Evolutionary conservation across 2,329 filamentous ascomycete genomes (phyloP).

Genomic region (Colletotrichum siamense): DNA sequence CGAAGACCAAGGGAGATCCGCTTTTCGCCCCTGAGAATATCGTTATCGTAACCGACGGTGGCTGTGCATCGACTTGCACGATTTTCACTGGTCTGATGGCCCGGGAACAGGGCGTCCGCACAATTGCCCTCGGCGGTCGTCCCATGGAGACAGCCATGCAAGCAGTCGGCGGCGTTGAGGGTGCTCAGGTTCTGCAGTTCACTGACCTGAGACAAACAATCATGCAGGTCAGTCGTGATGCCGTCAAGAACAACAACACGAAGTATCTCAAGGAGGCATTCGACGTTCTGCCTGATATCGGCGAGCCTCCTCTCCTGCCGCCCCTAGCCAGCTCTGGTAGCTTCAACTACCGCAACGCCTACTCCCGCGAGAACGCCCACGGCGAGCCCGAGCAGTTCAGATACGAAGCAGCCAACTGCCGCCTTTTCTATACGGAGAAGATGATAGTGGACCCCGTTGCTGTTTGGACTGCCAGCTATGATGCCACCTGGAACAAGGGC

Average conservation of each 20-base stretch:
- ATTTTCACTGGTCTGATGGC: constrained; percentile 62
- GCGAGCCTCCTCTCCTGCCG: constrained; percentile 6
- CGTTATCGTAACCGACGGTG: constrained; percentile 56
- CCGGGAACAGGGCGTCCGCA: constrained; percentile 56
- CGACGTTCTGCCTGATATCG: background rate
- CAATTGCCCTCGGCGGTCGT: constrained; percentile 63
- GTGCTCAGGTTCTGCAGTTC: constrained; percentile 43
- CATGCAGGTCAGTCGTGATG: background rate
- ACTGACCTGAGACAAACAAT: constrained; percentile 23
- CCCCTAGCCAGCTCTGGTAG: constrained; percentile 41
- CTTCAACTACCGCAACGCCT: constrained; percentile 48
- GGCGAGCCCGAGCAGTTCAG: constrained; percentile 60
- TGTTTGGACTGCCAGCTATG: constrained; percentile 52
- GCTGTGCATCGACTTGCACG: constrained; percentile 65
- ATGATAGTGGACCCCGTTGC: constrained; percentile 52
- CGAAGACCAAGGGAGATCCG: background rate
- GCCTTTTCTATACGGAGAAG: constrained; percentile 58
- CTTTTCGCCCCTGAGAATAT: constrained; percentile 44
- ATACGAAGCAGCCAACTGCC: constrained; percentile 62
- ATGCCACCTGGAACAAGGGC: constrained; percentile 39
- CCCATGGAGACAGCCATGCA: constrained; percentile 57
- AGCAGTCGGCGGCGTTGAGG: constrained; percentile 63
- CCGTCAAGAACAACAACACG: constrained; percentile 5
- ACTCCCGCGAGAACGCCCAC: constrained; percentile 23
- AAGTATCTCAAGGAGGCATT: background rate